phyloP scores from a whole-genome alignment of 2,329 filamentous ascomycete genomes.

The Lachnellula suecica region DNA sequence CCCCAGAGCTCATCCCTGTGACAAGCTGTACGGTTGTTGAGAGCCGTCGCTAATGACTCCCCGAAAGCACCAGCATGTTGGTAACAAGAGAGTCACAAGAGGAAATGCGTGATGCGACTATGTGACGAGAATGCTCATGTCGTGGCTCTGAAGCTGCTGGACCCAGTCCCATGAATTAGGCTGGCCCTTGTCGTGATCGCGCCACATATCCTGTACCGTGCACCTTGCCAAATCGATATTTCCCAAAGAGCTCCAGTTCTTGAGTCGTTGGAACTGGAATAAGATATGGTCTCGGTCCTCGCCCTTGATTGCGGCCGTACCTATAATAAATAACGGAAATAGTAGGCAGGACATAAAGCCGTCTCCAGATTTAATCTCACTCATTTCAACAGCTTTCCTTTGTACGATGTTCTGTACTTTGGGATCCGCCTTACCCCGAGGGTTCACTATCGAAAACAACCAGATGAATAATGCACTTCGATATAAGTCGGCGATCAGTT shows the following conservation, averaged over 20 bases:
- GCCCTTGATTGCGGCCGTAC: constrained; percentile 9
- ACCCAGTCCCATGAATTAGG: constrained; percentile 23
- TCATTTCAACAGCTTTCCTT: constrained; percentile 9
- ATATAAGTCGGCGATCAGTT: constrained; percentile 14
- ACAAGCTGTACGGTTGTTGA: neutral
- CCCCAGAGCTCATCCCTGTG: neutral
- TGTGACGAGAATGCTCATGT: constrained; percentile 19
- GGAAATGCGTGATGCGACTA: constrained; percentile 5
- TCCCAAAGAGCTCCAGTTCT: constrained; percentile 19
- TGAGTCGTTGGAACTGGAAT: constrained; percentile 16
- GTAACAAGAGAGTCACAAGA: neutral
- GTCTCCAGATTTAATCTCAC: constrained; percentile 14
- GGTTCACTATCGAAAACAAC: constrained; percentile 21
- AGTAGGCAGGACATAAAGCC: constrained; percentile 21
- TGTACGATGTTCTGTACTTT: constrained; percentile 14
- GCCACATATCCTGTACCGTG: constrained; percentile 22
- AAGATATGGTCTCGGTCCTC: constrained; percentile 11
- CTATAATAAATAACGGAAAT: constrained; percentile 25
- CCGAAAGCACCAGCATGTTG: neutral
- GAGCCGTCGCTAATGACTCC: neutral
- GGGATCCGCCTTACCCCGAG: constrained; percentile 2
- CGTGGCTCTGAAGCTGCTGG: constrained; percentile 10
- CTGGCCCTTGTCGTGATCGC: constrained; percentile 11
- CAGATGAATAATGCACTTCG: constrained; percentile 21
- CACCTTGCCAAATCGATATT: constrained; percentile 18